Percentiles rank a stretch among this genome's conserved stretches.
These are phyloP conservation scores for Aspergillus novoparasiticus DNA, from an alignment of 2,329 filamentous ascomycete species.

Conservation along the genomic window DNA sequence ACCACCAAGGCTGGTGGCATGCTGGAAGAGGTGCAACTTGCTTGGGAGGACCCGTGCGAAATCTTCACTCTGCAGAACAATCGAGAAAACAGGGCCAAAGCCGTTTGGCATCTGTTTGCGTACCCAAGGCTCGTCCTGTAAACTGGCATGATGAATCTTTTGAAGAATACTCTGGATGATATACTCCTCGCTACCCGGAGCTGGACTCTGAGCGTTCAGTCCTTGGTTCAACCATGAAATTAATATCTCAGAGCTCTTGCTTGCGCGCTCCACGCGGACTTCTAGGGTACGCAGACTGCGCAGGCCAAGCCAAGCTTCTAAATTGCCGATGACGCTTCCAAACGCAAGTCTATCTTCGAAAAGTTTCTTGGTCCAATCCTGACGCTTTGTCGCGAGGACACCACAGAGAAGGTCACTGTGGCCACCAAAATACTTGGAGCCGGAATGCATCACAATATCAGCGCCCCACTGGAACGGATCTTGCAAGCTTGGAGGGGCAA, in stretches of 20 bases:
- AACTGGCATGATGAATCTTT: slow-evolving; percentile 72
- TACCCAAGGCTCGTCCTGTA: slow-evolving; percentile 78
- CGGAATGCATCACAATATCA: slow-evolving; percentile 87
- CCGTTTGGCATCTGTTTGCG: slow-evolving; percentile 85
- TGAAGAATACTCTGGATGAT: slow-evolving; percentile 58
- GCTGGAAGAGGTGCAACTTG: slow-evolving; percentile 80
- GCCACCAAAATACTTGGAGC: slow-evolving; percentile 94
- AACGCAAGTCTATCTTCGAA: slow-evolving; percentile 72
- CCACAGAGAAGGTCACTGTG: slow-evolving; percentile 94
- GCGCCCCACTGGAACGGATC: slow-evolving; percentile 82
- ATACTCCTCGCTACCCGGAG: slow-evolving; percentile 43
- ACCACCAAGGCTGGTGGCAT: slow-evolving; percentile 90
- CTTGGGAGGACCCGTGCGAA: slow-evolving; percentile 72
- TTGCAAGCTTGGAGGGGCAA: slow-evolving; percentile 85
- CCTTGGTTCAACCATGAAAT: slow-evolving; percentile 69
- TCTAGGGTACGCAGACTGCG: slow-evolving; percentile 84
- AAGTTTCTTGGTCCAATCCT: slow-evolving; percentile 64
- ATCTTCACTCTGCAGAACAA: slow-evolving; percentile 63
- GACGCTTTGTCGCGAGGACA: slow-evolving; percentile 66
- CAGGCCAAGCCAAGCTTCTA: slow-evolving; percentile 92
- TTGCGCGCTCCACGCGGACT: slow-evolving; percentile 76
- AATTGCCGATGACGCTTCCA: slow-evolving; percentile 80
- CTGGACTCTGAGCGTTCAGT: slow-evolving; percentile 41
- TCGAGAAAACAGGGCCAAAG: slow-evolving; percentile 83
- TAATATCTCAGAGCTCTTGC: slow-evolving; percentile 67